Evolutionary conservation across 257 asterid genomes (phyloP).

Genomic region (Voacanga thouarsii): DNA sequence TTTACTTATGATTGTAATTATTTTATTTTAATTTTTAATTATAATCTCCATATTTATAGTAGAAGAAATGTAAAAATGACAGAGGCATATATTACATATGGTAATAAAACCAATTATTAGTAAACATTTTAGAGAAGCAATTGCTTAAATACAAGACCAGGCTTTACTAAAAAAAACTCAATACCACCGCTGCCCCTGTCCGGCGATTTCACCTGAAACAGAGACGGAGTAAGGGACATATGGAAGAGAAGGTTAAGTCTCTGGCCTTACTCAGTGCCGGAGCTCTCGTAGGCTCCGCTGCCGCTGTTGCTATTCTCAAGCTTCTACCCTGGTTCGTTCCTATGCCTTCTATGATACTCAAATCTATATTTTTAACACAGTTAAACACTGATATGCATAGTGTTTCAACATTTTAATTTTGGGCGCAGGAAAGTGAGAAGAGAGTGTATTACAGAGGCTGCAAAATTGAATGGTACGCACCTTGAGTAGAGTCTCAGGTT

Average conservation of each 20-base stretch:
- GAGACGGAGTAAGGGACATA: slow-evolving; percentile 1
- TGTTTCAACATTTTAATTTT: not conserved
- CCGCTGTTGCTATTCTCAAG: slow-evolving; percentile 59
- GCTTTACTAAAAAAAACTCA: no score
- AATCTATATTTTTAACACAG: not conserved
- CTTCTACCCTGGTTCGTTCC: slow-evolving; percentile 49
- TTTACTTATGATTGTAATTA: no score
- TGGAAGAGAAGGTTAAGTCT: slow-evolving; percentile 60
- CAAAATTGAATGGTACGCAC: slow-evolving; percentile 22
- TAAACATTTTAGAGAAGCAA: no score
- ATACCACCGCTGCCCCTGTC: not conserved
- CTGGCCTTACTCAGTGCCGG: slow-evolving; percentile 64
- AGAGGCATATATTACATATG: no score
- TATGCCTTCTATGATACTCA: not conserved
- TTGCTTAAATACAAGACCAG: no score
- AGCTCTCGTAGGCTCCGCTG: slow-evolving; percentile 68
- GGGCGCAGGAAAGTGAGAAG: slow-evolving; percentile 19
- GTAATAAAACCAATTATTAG: no score
- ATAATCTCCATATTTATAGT: no score
- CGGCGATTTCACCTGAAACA: slow-evolving; percentile 6
- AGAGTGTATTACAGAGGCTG: slow-evolving; percentile 14
- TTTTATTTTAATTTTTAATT: no score
- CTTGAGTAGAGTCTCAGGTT: not conserved
- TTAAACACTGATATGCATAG: no score
- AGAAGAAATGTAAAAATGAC: no score